These are phyloP conservation scores for Priceomyces carsonii DNA, from an alignment of 805 yeast genomes.

Conservation along the genomic window DNA sequence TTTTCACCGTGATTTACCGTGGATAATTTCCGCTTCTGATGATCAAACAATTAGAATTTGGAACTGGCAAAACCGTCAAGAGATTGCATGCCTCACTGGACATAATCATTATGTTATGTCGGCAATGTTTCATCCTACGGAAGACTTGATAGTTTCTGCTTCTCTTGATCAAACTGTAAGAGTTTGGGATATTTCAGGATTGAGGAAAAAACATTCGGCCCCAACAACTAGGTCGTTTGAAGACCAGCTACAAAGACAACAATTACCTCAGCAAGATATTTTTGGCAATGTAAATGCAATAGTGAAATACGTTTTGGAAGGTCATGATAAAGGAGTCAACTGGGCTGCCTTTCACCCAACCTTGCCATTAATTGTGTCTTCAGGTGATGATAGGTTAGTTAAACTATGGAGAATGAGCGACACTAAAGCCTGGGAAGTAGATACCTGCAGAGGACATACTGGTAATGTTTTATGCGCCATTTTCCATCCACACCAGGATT, in stretches of 20 bases:
- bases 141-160: conserved; percentile 92
- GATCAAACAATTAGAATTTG: conserved; percentile 98
- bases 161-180: conserved; percentile 98
- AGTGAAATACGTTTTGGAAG: conserved; percentile 94
- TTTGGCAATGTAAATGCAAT: conserved; percentile 94
- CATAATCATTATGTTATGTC: conserved; percentile 98
- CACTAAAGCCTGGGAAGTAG: conserved; percentile 98
- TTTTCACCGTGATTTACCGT: conserved; percentile 94
- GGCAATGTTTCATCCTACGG: conserved; percentile 95
- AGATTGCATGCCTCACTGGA: conserved; percentile 95
- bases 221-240: conserved; percentile 52
- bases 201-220: conserved; percentile 94
- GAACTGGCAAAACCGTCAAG: conserved; percentile 99
- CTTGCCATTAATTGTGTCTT: conserved; percentile 86
- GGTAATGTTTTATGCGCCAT: conserved; percentile 85
- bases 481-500: conserved; percentile 92
- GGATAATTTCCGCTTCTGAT: conserved; percentile 95
- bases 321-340: conserved; percentile 97
- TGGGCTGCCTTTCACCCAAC: conserved; percentile 99
- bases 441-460: conserved; percentile 96
- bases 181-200: conserved; percentile 96
- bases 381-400: conserved; percentile 93
- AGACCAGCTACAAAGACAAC: conserved; percentile 57
- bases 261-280: conserved; percentile 82
- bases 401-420: conserved; percentile 98